Evolutionary conservation across 2,329 filamentous ascomycete genomes (phyloP).

Genomic region (Calonectria honghensis): DNA sequence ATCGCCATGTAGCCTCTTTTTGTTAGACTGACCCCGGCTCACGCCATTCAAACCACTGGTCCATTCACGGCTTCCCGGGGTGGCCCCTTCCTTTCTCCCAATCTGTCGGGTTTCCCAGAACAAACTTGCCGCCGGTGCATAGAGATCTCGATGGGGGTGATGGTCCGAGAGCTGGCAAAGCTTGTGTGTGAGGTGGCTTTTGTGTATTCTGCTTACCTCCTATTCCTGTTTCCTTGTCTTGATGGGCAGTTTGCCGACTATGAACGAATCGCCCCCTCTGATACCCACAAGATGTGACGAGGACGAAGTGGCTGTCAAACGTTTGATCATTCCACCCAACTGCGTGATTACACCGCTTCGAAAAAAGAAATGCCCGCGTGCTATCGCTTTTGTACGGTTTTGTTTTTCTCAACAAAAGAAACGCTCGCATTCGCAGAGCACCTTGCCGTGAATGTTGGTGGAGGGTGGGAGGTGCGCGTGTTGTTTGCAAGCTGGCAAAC

Average conservation of each 20-base stretch:
- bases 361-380: slow-evolving; percentile 22
- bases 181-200: background rate
- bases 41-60: slow-evolving; percentile 3
- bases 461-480: slow-evolving; percentile 3
- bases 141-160: background rate
- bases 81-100: slow-evolving; percentile 48
- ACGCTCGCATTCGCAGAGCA: background rate
- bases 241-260: too few relatives aligned
- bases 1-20: too few relatives aligned
- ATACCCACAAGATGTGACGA: background rate
- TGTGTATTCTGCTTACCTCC: background rate
- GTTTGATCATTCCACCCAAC: background rate
- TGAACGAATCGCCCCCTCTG: background rate
- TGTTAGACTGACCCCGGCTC: background rate
- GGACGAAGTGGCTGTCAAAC: slow-evolving; percentile 10
- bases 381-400: background rate
- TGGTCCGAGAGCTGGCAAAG: background rate
- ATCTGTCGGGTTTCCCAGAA: slow-evolving; percentile 45
- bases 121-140: slow-evolving; percentile 14
- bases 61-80: slow-evolving; percentile 50
- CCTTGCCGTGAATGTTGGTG: slow-evolving; percentile 15
- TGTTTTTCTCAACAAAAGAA: slow-evolving; percentile 7
- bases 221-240: background rate
- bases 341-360: slow-evolving; percentile 15
- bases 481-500: slow-evolving; percentile 21